Conservation (phyloP, 2,329 filamentous ascomycete genomes). For the Colletotrichum abscissum region DNA sequence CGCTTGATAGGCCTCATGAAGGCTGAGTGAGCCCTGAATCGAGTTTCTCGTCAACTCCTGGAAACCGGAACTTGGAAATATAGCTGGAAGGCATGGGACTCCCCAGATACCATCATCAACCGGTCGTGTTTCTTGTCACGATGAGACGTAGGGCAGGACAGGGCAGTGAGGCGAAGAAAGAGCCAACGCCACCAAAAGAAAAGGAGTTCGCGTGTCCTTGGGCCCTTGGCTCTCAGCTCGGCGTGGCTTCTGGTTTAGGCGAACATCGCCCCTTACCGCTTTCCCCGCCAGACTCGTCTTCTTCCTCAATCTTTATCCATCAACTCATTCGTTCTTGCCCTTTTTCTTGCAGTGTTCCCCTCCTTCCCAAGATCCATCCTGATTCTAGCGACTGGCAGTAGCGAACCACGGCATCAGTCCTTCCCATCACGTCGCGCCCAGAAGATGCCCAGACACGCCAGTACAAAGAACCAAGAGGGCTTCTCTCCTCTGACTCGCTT, state of each 20-base stretch:
- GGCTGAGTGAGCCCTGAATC: not conserved
- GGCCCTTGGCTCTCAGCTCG: not conserved
- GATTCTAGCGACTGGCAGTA: not conserved
- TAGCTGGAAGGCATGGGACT: constrained; percentile 4
- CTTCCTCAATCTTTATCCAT: not conserved
- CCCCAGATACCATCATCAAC: constrained; percentile 1
- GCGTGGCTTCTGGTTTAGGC: constrained; percentile 15
- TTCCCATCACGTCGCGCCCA: constrained; percentile 23
- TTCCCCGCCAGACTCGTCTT: not conserved
- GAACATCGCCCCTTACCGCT: not conserved
- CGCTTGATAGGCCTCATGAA: constrained; percentile 7
- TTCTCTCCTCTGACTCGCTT: constrained; percentile 20
- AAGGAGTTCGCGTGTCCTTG: not conserved
- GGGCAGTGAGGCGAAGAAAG: not conserved
- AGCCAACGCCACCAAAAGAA: not conserved
- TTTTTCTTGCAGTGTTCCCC: not conserved
- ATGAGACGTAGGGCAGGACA: not conserved
- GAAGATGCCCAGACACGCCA: constrained; percentile 16
- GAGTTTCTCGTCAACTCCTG: not conserved
- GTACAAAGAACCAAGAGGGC: not conserved
- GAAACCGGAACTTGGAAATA: not conserved
- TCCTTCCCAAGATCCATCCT: not conserved
- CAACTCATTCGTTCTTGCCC: not conserved
- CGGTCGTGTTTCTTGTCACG: not conserved
- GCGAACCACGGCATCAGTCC: not conserved